Percentiles rank a stretch among this genome's conserved stretches.
Evolutionary conservation across 768 basidiomycete species (phyloP).

Genomic region (Leccinum imitatum): DNA sequence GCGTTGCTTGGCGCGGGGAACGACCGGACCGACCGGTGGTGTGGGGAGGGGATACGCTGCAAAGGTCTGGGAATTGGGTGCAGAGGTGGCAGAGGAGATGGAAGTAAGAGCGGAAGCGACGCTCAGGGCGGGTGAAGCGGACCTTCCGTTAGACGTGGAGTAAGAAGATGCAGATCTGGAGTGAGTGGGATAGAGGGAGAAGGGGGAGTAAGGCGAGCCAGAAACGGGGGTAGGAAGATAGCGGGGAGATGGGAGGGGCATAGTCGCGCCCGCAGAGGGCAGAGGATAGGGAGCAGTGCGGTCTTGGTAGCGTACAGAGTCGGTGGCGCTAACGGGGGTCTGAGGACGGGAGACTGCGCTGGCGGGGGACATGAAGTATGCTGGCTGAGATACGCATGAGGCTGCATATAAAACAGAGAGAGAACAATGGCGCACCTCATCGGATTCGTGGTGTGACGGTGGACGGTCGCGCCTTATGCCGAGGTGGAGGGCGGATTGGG

Average conservation of each 20-base stretch:
- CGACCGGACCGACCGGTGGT: constrained; percentile 30
- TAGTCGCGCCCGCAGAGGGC: constrained; percentile 16
- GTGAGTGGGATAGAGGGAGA: constrained; percentile 43
- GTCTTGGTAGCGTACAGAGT: constrained; percentile 36
- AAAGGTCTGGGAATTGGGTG: constrained; percentile 32
- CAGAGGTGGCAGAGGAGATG: constrained; percentile 41
- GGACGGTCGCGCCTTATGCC: constrained; percentile 33
- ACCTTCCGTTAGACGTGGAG: constrained; percentile 48
- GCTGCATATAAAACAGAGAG: background rate
- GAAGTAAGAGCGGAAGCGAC: constrained; percentile 54
- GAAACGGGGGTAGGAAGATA: constrained; percentile 48
- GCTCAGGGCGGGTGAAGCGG: constrained; percentile 64
- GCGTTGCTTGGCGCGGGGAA: constrained; percentile 48
- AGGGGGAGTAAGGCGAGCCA: constrained; percentile 48
- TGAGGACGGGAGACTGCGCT: constrained; percentile 39
- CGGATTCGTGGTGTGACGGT: constrained; percentile 24
- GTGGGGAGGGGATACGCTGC: constrained; percentile 30
- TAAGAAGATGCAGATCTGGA: constrained; percentile 45
- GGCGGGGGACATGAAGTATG: constrained; percentile 39
- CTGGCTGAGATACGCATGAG: constrained; percentile 23
- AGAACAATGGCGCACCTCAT: constrained; percentile 25
- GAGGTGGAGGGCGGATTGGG: constrained; percentile 33
- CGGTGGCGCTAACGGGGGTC: constrained; percentile 36
- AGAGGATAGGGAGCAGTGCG: constrained; percentile 32
- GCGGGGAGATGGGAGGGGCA: constrained; percentile 38